Base-by-base conservation (phyloP, 202 grass and related monocot species). In the Setaria italica region DNA sequence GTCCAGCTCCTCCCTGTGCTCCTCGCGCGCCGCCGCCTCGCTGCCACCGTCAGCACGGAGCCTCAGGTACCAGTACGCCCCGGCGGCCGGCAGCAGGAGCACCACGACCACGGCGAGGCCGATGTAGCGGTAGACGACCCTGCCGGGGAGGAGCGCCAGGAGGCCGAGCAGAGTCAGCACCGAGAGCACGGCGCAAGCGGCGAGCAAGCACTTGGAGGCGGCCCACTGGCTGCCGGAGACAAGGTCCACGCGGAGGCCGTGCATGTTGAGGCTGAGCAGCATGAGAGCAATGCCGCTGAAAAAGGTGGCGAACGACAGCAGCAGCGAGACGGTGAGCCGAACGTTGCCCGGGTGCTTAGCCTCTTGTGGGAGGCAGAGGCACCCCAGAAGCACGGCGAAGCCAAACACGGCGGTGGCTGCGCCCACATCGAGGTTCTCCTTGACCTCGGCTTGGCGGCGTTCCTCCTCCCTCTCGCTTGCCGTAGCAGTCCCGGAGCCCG, bases 201-300 rank as follows among this genome's bases (percentile, higher is more conserved):
- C 9, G 47, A 21, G 0, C 1, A 86, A 35, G 58, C 68, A 86
- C 14, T 2, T 65, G 10, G 77, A 4, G 2, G 57, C 58, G 15
- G 11, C 0, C 34, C 7, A 57, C 3, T 80, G 77, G 14, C 25
- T 0, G 9, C 15, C 13, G 2, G 77, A 56, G 77, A 80, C 57
- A 43, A 73, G 68, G 25, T 33, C 5, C 0, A 17, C 46, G 7
- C 6, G 84, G 5, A 14, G 16, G 8, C 45, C 57, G 33, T 72
- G 7, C 67, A 74, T 70, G 63, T 2, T 80, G 1, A 86, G 2
- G 84, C 76, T 86, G n/a, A 80, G 67, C 54, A 80, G 11, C 56
- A 67, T 46, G 8, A 80, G 68, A 57, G 76, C 43, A 2, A 3
- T 55, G 0, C 84, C 77, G 77, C 15, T 53, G n/a, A 80, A 21